Evolutionary conservation across 371 early-diverging fungal genomes (phyloP).

Genomic region (Conidiobolus incongruus): DNA sequence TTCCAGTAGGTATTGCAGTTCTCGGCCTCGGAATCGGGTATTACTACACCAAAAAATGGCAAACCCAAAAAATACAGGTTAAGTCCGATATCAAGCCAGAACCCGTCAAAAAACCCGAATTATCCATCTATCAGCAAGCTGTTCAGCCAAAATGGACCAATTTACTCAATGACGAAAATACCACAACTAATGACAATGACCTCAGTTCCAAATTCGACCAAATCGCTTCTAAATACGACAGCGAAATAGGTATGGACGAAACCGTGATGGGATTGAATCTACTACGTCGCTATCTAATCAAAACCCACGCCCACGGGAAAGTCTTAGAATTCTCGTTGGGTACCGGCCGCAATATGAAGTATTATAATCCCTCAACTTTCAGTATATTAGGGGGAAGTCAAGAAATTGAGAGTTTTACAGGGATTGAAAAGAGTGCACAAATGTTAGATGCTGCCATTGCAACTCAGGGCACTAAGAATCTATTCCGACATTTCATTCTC

Average conservation of each 20-base stretch:
- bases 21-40: too few relatives aligned
- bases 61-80: too few relatives aligned
- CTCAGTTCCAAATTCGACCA: background rate
- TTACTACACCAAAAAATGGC: too few relatives aligned
- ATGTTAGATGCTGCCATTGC: conserved; percentile 37
- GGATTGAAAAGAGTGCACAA: conserved; percentile 25
- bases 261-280: conserved; percentile 15
- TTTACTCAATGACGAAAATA: background rate
- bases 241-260: conserved; percentile 38
- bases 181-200: background rate
- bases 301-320: conserved; percentile 14
- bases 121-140: background rate
- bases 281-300: background rate
- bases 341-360: conserved; percentile 42
- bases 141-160: background rate
- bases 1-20: too few relatives aligned
- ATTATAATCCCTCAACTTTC: conserved; percentile 21
- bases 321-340: conserved; percentile 39
- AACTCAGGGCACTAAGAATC: conserved; percentile 14
- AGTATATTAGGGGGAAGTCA: conserved; percentile 7
- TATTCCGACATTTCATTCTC: conserved; percentile 11
- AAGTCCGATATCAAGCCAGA: too few relatives aligned
- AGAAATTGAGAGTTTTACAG: conserved; percentile 10
- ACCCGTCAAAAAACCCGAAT: too few relatives aligned
- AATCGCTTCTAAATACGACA: conserved; percentile 31